phyloP scores from a whole-genome alignment of 768 basidiomycete genomes.

The Asterophora parasitica region DNA sequence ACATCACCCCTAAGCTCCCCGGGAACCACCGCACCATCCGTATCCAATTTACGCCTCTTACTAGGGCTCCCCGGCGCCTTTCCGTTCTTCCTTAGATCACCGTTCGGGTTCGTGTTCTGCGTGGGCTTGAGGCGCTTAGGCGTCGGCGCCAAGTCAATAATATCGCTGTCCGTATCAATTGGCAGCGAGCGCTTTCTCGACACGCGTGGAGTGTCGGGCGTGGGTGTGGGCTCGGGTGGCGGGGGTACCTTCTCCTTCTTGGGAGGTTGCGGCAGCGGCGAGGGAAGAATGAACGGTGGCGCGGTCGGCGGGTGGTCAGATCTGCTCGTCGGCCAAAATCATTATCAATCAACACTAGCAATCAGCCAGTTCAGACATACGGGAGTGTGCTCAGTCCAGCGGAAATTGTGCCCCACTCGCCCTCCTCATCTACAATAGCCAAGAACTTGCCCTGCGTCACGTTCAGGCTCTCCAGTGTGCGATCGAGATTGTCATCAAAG shows the following conservation, averaged over 20 bases:
- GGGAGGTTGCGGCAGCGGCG: constrained; percentile 55
- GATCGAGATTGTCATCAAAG: constrained; percentile 82
- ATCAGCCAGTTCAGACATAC: constrained; percentile 43
- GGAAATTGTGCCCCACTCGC: constrained; percentile 63
- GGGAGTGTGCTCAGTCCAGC: constrained; percentile 66
- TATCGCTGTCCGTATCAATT: constrained; percentile 50
- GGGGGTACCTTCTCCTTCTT: constrained; percentile 35
- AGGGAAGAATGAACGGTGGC: constrained; percentile 58
- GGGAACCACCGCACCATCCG: constrained; percentile 67
- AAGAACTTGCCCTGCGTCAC: constrained; percentile 84
- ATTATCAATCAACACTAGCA: neutral
- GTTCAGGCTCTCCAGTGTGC: constrained; percentile 77
- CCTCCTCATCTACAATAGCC: constrained; percentile 86
- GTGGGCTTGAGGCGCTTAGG: constrained; percentile 45
- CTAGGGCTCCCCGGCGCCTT: constrained; percentile 43
- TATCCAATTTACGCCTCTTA: constrained; percentile 62
- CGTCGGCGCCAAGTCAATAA: constrained; percentile 49
- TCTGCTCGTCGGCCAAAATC: constrained; percentile 28
- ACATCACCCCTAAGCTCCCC: constrained; percentile 56
- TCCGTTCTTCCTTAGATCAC: constrained; percentile 14
- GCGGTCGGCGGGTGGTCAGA: constrained; percentile 50
- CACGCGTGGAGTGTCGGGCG: constrained; percentile 31
- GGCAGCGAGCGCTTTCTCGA: constrained; percentile 54
- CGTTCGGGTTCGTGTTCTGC: constrained; percentile 11
- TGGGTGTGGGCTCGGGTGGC: constrained; percentile 27